Percentiles rank a stretch among this genome's conserved stretches.
These are phyloP conservation scores for Metschnikowia chrysomelidarum DNA, from an alignment of 805 yeast genomes.

Conservation along the genomic window DNA sequence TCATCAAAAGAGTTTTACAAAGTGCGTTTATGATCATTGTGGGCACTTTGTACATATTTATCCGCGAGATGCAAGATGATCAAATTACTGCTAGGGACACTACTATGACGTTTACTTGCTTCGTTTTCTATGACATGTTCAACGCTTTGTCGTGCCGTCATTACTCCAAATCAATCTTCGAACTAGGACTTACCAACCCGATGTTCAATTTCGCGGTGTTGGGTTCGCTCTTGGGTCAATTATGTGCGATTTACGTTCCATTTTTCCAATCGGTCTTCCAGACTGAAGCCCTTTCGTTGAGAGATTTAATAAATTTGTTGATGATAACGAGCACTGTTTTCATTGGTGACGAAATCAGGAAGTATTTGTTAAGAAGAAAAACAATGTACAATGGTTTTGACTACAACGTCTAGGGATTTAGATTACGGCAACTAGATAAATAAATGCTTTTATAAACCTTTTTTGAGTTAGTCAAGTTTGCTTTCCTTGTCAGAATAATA, in stretches of 20 bases:
- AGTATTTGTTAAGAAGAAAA: slow-evolving; percentile 40
- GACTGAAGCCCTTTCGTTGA: slow-evolving; percentile 79
- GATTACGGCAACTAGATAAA: slow-evolving; percentile 1
- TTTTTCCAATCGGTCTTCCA: slow-evolving; percentile 91
- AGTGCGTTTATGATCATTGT: slow-evolving; percentile 73
- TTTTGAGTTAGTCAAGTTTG: neutral
- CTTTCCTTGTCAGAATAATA: no score
- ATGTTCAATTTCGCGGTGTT: slow-evolving; percentile 95
- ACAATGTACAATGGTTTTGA: slow-evolving; percentile 14
- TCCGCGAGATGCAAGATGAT: slow-evolving; percentile 81
- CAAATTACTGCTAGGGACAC: slow-evolving; percentile 91
- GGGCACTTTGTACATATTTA: slow-evolving; percentile 87
- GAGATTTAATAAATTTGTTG: slow-evolving; percentile 65
- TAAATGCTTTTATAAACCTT: neutral
- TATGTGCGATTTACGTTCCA: slow-evolving; percentile 91
- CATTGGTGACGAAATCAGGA: slow-evolving; percentile 80
- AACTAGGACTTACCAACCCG: slow-evolving; percentile 74
- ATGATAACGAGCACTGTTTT: slow-evolving; percentile 75
- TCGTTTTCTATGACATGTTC: slow-evolving; percentile 94
- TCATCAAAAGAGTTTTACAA: slow-evolving; percentile 70
- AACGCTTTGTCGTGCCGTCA: slow-evolving; percentile 95
- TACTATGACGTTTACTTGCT: slow-evolving; percentile 98
- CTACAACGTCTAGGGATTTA: slow-evolving; percentile 14
- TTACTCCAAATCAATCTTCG: slow-evolving; percentile 75
- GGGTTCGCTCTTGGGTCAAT: slow-evolving; percentile 83